These are phyloP conservation scores for Funneliformis mosseae DNA, from an alignment of 192 early-diverging fungal genomes.

Conservation along the genomic window DNA sequence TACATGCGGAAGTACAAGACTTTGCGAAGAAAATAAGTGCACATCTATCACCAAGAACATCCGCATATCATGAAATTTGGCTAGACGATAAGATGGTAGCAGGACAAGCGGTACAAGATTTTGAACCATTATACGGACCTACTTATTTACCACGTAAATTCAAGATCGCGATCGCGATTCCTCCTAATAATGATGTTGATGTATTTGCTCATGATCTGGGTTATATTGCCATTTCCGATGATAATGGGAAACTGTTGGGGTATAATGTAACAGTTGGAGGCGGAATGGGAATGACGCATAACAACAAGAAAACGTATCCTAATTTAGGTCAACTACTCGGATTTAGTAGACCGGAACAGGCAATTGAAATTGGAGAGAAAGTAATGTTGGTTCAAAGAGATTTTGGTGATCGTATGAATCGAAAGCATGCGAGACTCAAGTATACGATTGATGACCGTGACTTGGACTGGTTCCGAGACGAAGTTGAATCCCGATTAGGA, in stretches of 20 bases:
- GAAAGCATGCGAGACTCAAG: slow-evolving; percentile 97
- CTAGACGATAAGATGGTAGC: slow-evolving; percentile 88
- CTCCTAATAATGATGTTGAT: slow-evolving; percentile 96
- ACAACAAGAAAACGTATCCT: slow-evolving; percentile 97
- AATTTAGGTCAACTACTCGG: slow-evolving; percentile 77
- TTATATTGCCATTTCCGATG: slow-evolving; percentile 86
- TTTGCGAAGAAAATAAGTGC: slow-evolving; percentile 72
- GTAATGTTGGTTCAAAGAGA: slow-evolving; percentile 94
- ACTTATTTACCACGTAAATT: slow-evolving; percentile 96
- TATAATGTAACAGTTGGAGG: slow-evolving; percentile 96
- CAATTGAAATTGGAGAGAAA: slow-evolving; percentile 82
- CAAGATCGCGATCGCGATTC: slow-evolving; percentile 93
- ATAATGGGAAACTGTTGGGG: slow-evolving; percentile 71
- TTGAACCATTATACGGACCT: slow-evolving; percentile 90
- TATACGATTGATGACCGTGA: slow-evolving; percentile 97
- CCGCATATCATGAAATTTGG: slow-evolving; percentile 98
- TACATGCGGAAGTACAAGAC: slow-evolving; percentile 78
- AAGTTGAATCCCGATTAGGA: slow-evolving; percentile 83
- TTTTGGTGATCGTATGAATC: slow-evolving; percentile 94
- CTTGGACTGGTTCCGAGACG: slow-evolving; percentile 85
- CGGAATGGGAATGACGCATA: slow-evolving; percentile 98
- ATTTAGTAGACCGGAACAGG: slow-evolving; percentile 77
- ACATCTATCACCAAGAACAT: slow-evolving; percentile 83
- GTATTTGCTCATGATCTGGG: slow-evolving; percentile 96
- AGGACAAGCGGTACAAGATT: slow-evolving; percentile 76